Percentiles rank a stretch among this genome's conserved stretches.
Conservation (phyloP, 441 rosid genomes). For the Pelargonium australe region DNA sequence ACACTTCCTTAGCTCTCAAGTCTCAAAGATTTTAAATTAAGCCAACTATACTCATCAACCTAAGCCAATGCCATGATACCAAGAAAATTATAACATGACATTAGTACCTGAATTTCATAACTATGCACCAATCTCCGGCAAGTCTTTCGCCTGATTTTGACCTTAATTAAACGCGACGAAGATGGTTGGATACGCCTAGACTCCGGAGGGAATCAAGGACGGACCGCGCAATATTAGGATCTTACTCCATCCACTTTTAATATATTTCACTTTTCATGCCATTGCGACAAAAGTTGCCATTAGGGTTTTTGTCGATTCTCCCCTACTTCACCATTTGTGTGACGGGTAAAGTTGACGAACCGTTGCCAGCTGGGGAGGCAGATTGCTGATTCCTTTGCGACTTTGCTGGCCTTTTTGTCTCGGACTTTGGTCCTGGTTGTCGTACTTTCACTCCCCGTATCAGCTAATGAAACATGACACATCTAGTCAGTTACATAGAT, state of each 20-base stretch:
- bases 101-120: neutral
- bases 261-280: neutral
- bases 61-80: neutral
- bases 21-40: no score
- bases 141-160: neutral
- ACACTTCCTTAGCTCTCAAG: neutral
- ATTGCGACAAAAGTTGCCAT: neutral
- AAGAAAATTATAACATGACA: neutral
- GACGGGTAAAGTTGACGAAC: conserved; percentile 19
- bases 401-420: conserved; percentile 56
- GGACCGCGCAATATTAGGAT: neutral
- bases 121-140: neutral
- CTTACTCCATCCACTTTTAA: neutral
- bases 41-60: no score
- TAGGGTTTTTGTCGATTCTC: neutral
- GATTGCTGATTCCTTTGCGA: conserved; percentile 43
- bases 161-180: neutral
- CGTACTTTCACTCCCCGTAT: conserved; percentile 94
- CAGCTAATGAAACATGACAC: conserved; percentile 32
- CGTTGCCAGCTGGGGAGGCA: conserved; percentile 25
- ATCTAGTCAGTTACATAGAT: neutral
- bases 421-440: conserved; percentile 54
- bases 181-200: neutral
- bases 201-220: neutral
- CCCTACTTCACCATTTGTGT: conserved; percentile 28